phyloP scores from a whole-genome alignment of 2,329 filamentous ascomycete species.

The Aspergillus nomiae region DNA sequence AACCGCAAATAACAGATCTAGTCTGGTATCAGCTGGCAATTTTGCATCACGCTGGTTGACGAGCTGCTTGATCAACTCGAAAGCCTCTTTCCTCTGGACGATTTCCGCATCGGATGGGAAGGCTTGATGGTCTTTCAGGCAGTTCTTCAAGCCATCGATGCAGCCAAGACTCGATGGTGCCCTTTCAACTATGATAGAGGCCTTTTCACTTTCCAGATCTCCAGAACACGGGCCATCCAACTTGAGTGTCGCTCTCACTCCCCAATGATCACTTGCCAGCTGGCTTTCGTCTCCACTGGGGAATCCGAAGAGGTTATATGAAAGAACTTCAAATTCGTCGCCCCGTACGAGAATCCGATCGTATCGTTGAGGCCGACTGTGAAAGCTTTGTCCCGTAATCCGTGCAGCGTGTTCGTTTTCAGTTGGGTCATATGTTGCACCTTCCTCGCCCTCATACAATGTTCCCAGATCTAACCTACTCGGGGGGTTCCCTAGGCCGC shows the following conservation, averaged over 20 bases:
- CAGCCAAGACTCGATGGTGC: not conserved
- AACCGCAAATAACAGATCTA: constrained; percentile 1
- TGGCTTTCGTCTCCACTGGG: not conserved
- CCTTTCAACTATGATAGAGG: not conserved
- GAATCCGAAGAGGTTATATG: constrained; percentile 7
- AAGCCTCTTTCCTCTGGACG: not conserved
- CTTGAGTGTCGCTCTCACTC: not conserved
- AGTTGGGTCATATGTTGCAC: constrained; percentile 8
- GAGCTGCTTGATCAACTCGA: not conserved
- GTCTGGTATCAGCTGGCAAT: not conserved
- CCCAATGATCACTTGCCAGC: constrained; percentile 11
- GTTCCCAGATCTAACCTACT: not conserved
- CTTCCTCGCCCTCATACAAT: constrained; percentile 10
- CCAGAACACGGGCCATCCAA: not conserved
- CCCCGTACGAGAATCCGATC: constrained; percentile 5
- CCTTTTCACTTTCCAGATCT: not conserved
- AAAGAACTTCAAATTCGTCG: not conserved
- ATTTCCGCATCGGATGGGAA: constrained; percentile 5
- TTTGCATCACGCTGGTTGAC: constrained; percentile 10
- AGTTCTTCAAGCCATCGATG: not conserved
- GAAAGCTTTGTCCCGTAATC: constrained; percentile 9
- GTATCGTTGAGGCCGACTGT: constrained; percentile 9
- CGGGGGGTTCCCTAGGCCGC: not conserved
- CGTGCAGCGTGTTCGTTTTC: constrained; percentile 7
- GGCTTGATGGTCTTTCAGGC: not conserved